Percentiles rank a stretch among this genome's conserved stretches.
phyloP scores from a whole-genome alignment of 805 yeast species.

The Ogataea salicorniae region DNA sequence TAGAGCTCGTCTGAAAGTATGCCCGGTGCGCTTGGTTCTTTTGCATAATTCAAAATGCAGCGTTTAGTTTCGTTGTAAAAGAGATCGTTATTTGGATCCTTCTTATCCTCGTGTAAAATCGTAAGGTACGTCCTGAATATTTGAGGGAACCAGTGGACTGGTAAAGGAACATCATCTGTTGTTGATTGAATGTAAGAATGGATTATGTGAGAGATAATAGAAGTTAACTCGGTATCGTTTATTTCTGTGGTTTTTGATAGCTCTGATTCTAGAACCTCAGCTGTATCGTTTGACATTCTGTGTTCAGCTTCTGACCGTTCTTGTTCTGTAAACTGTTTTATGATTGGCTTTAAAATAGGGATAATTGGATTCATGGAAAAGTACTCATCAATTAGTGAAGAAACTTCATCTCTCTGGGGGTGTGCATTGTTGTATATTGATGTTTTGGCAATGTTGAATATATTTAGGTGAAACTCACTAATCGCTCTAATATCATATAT shows the following conservation, averaged over 20 bases:
- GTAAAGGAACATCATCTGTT: conserved; percentile 3
- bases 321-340: conserved; percentile 6
- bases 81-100: conserved; percentile 15
- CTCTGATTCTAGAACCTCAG: background rate
- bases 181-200: conserved; percentile 2
- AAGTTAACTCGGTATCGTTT: conserved; percentile 1
- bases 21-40: conserved; percentile 6
- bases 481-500: conserved; percentile 16
- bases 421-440: background rate
- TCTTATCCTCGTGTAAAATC: conserved; percentile 14
- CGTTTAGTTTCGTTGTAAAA: conserved; percentile 17
- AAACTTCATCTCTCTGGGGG: background rate
- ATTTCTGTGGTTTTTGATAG: background rate
- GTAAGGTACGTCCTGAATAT: conserved; percentile 20
- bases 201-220: conserved; percentile 5
- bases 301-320: conserved; percentile 2
- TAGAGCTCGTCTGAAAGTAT: conserved; percentile 18
- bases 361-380: conserved; percentile 23
- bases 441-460: conserved; percentile 16
- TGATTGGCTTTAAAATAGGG: conserved; percentile 22
- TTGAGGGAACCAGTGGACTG: conserved; percentile 23
- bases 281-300: background rate
- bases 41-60: conserved; percentile 16
- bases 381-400: conserved; percentile 16
- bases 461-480: conserved; percentile 16